phyloP scores from a whole-genome alignment of 1,139 yeast genomes.

The Nakaseomyces sp. region DNA sequence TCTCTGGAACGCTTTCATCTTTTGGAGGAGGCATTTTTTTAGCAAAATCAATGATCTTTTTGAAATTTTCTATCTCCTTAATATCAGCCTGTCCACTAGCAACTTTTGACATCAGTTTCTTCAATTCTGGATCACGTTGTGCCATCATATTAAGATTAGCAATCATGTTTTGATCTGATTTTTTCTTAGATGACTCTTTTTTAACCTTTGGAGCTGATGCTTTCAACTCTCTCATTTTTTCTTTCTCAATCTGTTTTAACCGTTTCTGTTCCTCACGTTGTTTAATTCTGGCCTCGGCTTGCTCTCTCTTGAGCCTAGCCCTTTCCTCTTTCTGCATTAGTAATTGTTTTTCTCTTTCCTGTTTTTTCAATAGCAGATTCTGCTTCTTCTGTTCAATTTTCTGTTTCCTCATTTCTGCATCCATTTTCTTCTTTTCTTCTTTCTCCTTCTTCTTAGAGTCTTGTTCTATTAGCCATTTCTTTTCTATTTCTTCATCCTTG shows the following conservation, averaged over 20 bases:
- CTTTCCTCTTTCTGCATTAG: constrained; percentile 16
- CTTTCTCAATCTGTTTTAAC: constrained; percentile 16
- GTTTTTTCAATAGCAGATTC: constrained; percentile 25
- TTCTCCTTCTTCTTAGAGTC: constrained; percentile 33
- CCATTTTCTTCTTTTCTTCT: constrained; percentile 33
- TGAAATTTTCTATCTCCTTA: constrained; percentile 66
- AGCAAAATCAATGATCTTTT: constrained; percentile 69
- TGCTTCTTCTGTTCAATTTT: constrained; percentile 27
- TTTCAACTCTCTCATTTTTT: constrained; percentile 10
- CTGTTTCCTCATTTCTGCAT: constrained; percentile 31
- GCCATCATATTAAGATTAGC: constrained; percentile 77
- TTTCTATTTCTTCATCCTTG: constrained; percentile 54
- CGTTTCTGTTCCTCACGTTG: constrained; percentile 18
- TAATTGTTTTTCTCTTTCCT: constrained; percentile 23
- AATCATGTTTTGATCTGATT: constrained; percentile 59
- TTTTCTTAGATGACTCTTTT: constrained; percentile 10
- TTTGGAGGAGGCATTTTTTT: constrained; percentile 58
- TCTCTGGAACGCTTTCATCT: constrained; percentile 27
- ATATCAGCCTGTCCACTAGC: constrained; percentile 72
- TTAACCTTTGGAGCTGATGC: constrained; percentile 16
- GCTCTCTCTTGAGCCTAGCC: constrained; percentile 19
- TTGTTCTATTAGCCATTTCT: constrained; percentile 33
- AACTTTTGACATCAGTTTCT: constrained; percentile 67
- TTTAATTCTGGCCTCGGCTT: constrained; percentile 16
- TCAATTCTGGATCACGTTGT: constrained; percentile 55